Evolutionary conservation across 345 rosid species (phyloP), one percentile per base, ranked within the genome.

Genomic region (Turnera subulata): DNA sequence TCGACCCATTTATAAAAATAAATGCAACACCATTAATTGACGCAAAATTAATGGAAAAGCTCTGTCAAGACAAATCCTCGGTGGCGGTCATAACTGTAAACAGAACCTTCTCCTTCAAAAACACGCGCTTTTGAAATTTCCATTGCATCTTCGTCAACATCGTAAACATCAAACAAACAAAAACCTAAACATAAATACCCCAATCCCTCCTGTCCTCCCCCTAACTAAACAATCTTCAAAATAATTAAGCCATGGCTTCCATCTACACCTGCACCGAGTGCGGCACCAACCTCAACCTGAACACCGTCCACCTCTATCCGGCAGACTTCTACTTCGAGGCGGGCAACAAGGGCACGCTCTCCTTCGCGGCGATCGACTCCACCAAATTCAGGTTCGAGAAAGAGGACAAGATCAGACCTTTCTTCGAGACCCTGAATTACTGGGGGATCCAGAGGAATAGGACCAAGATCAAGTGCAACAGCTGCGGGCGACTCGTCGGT

Each of bases 261-360:
- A 76, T 82, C 58, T 89, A 89, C 73, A 47, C 71, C 53, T 89
- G 97, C 82, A 70, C 51, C 14, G 91, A 86, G 63, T 89, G 97
- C 62, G 93, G 82, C 17, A 38, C 84, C 6, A 72, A 89, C 62
- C 91, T 92, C 2, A 84, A 82, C 68, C 78, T 89, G 35, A 79
- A 72, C 67, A 64, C 80, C 8, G 38, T 29, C 64, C 78, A 77
- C 59, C 72, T 92, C 50, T 89, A 74, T 55, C 95, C 97, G 1
- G 66, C 81, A 0, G 88, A 80, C 60, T 76, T 83, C 84, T 92
- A 78, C 78, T 89, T 92, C 80, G 95, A 85, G 65, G 98, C 98
- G 21, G 98, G 96, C 1, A 89, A 89, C 88, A 89, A 89, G 61
- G 82, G 78, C 53, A 73, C 95, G 7, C 62, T 82, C 35, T 92